Percentiles rank a stretch among this genome's conserved stretches.
These are phyloP conservation scores for Ceratocystis harringtonii DNA, from an alignment of 2,329 filamentous ascomycete species.

Conservation along the genomic window DNA sequence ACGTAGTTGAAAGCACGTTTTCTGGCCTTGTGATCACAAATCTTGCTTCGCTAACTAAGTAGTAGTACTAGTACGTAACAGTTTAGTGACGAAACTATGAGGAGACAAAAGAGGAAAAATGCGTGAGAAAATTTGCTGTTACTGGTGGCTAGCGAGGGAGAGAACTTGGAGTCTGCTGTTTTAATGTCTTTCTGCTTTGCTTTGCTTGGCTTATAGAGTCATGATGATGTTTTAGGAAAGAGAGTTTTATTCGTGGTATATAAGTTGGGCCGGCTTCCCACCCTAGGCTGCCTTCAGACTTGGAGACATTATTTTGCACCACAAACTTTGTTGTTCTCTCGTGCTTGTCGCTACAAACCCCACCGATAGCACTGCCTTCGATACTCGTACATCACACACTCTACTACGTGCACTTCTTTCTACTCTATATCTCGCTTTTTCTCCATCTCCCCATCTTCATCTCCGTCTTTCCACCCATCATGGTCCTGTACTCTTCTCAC, in stretches of 20 bases:
- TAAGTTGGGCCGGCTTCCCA: not conserved
- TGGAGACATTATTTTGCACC: not conserved
- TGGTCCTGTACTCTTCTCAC: conserved; percentile 38
- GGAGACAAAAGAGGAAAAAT: not conserved
- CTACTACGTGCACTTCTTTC: not conserved
- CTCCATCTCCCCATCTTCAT: not conserved
- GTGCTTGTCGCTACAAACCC: not conserved
- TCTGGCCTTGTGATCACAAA: conserved; percentile 4
- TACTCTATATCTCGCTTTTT: not conserved
- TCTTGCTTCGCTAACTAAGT: not conserved
- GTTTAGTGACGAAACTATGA: conserved; percentile 1
- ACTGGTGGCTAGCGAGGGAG: not conserved
- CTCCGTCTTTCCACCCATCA: not conserved
- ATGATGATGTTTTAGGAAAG: not conserved
- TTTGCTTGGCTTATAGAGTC: not conserved
- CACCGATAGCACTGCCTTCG: not conserved
- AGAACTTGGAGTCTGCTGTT: not conserved
- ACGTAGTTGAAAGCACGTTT: not conserved
- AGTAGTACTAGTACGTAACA: conserved; percentile 4
- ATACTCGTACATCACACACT: not conserved
- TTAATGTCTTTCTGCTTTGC: not conserved
- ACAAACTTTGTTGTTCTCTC: not conserved
- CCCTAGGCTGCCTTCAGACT: not conserved
- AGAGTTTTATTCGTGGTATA: not conserved
- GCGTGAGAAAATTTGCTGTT: not conserved